These are phyloP conservation scores for Scolecobasidium constrictum DNA, from an alignment of 2,329 filamentous ascomycete species.

Conservation along the genomic window DNA sequence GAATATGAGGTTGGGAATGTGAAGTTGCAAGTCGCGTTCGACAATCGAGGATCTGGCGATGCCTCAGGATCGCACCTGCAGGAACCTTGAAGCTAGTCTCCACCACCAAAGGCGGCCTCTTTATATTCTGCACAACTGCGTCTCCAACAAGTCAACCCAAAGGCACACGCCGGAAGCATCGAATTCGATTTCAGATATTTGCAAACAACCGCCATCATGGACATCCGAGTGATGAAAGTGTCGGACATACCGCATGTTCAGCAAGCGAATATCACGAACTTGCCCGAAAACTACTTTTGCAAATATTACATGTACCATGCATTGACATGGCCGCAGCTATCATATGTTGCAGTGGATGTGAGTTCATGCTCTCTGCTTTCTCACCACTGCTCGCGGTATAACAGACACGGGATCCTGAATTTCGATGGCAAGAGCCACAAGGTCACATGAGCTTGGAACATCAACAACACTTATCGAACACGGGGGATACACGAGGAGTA, in stretches of 20 bases:
- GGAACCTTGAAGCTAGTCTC: neutral
- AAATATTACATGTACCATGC: slow-evolving; percentile 99
- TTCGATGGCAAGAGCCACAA: too few species aligned
- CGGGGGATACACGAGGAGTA: too few species aligned
- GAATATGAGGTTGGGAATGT: too few species aligned
- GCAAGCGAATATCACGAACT: slow-evolving; percentile 96
- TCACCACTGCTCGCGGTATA: too few species aligned
- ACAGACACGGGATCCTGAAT: too few species aligned
- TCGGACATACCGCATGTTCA: slow-evolving; percentile 87
- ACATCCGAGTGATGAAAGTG: slow-evolving; percentile 77
- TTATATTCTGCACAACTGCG: too few species aligned
- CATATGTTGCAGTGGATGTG: slow-evolving; percentile 85
- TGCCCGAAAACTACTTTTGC: slow-evolving; percentile 99
- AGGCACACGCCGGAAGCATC: too few species aligned
- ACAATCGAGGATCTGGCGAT: neutral
- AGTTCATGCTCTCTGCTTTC: slow-evolving; percentile 13
- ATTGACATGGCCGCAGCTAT: slow-evolving; percentile 93
- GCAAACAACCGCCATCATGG: slow-evolving; percentile 57
- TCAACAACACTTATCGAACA: too few species aligned
- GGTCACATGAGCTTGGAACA: too few species aligned
- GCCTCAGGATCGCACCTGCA: neutral
- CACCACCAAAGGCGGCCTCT: neutral
- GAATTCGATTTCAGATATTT: too few species aligned
- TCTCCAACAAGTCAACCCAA: too few species aligned
- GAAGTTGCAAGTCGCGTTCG: too few species aligned